Evolutionary conservation across 306 rosid genomes (phyloP).

Genomic region (Cucumis cinereus): DNA sequence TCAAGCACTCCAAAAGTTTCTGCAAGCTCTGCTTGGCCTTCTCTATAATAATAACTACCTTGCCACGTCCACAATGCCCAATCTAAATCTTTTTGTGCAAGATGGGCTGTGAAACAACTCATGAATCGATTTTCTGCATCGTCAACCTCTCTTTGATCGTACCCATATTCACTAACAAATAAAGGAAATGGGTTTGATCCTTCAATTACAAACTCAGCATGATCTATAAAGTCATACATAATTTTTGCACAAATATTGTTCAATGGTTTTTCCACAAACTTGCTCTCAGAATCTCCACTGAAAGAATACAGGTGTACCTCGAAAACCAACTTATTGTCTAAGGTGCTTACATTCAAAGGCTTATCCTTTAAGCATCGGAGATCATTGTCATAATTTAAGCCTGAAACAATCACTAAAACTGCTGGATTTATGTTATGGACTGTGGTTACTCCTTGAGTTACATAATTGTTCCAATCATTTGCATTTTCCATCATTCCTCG

Average conservation of each 20-base stretch:
- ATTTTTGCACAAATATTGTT: neutral
- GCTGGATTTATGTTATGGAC: neutral
- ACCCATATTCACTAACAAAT: conserved; percentile 7
- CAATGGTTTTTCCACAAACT: neutral
- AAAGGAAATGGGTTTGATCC: neutral
- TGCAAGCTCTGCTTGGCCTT: neutral
- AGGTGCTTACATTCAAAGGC: neutral
- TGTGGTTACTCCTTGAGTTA: neutral
- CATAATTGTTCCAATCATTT: too few relatives aligned
- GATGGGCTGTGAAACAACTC: conserved; percentile 13
- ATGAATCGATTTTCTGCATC: conserved; percentile 14
- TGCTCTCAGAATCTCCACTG: neutral
- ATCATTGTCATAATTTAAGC: neutral
- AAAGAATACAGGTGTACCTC: neutral
- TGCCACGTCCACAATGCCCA: conserved; percentile 7
- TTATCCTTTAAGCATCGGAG: neutral
- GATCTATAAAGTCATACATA: neutral
- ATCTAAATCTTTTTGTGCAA: conserved; percentile 31
- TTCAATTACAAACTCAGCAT: neutral
- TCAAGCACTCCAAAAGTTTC: conserved; percentile 24
- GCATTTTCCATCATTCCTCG: neutral
- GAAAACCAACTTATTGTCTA: neutral
- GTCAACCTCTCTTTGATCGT: conserved; percentile 13
- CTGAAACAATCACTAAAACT: neutral
- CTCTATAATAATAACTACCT: conserved; percentile 28